Base-by-base conservation (phyloP, 2,329 filamentous ascomycete species). In the Tolypocladium tropicale region DNA sequence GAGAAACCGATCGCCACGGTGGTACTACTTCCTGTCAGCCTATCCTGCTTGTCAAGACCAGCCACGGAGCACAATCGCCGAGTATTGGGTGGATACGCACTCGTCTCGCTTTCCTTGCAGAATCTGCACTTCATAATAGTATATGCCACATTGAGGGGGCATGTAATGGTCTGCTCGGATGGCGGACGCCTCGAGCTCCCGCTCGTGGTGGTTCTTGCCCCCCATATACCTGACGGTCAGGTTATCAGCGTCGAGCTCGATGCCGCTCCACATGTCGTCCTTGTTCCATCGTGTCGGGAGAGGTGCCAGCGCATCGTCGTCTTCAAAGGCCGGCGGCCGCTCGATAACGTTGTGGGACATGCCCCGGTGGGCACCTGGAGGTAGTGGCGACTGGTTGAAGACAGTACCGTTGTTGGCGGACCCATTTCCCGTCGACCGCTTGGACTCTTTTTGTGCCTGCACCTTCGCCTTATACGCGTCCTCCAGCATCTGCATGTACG, bases 141-240 rank as follows among this genome's bases (percentile, higher is more conserved):
- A 99, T 58, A 99, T 86, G 2, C 94, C 94, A 62, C 89, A 94
- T 66, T 95, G 88, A 37, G 84, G 79, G 4, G 94, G 91, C 84
- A 97, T 96, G 52, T 85, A 82, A 68, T 91, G 79, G 69, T 99
- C 88, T 32, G 92, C 83, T 56, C 94, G 84, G 57, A 96, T 84
- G 14, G 89, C 83, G 37, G 85, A 90, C 21, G 90, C 89, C 68
- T 97, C 94, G 65, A 88, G 77, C 9, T 85, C 82, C 53, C 78
- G 75, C 53, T 83, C 79, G 56, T 70, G 69, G 23, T 74, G 66
- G 28, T 69, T 72, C 63, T 78, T 79, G 1, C 72, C 64, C 0
- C 77, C 76, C 1, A 72, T 72, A 63, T 80, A 82, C 63, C 81
- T 83, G 56, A 95, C 84, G 64, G 93, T 87, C 53, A 85, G 76